Percentiles rank a stretch among this genome's conserved stretches.
Conservation (phyloP, 2,329 filamentous ascomycete genomes). For the Clarireedia homoeocarpa region DNA sequence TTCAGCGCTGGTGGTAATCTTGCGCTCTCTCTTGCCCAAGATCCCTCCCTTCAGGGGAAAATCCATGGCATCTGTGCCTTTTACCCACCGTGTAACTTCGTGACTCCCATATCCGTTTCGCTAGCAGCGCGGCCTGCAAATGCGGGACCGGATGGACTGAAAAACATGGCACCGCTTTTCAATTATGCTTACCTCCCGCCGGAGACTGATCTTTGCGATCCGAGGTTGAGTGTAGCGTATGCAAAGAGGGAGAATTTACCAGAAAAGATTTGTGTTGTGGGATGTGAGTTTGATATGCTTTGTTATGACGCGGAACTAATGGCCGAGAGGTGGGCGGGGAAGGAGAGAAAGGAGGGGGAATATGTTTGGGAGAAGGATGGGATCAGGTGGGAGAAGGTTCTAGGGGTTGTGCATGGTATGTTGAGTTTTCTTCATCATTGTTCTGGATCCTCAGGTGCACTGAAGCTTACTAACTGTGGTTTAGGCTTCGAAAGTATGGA, state of each 20-base stretch:
- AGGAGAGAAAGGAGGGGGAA: conserved; percentile 2
- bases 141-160: conserved; percentile 13
- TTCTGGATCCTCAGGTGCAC: background rate
- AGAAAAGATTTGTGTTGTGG: conserved; percentile 13
- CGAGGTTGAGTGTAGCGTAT: conserved; percentile 14
- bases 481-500: background rate
- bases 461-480: background rate
- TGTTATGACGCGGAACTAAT: conserved; percentile 18
- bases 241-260: conserved; percentile 15
- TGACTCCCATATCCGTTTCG: conserved; percentile 26
- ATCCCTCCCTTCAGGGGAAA: conserved; percentile 25
- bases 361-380: conserved; percentile 2
- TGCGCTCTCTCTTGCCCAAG: conserved; percentile 34
- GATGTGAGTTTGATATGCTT: conserved; percentile 20
- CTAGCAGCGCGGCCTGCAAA: conserved; percentile 19
- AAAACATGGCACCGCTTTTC: conserved; percentile 8
- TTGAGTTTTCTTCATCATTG: background rate
- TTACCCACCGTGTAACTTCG: conserved; percentile 37
- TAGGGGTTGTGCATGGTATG: conserved; percentile 5
- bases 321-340: conserved; percentile 13
- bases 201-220: conserved; percentile 16
- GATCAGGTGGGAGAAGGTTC: conserved; percentile 6
- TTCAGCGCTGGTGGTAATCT: conserved; percentile 46
- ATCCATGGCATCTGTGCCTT: conserved; percentile 34
- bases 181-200: conserved; percentile 16